phyloP scores from a whole-genome alignment of 352 stramenopile genomes.

The Phytophthora nicotianae region DNA sequence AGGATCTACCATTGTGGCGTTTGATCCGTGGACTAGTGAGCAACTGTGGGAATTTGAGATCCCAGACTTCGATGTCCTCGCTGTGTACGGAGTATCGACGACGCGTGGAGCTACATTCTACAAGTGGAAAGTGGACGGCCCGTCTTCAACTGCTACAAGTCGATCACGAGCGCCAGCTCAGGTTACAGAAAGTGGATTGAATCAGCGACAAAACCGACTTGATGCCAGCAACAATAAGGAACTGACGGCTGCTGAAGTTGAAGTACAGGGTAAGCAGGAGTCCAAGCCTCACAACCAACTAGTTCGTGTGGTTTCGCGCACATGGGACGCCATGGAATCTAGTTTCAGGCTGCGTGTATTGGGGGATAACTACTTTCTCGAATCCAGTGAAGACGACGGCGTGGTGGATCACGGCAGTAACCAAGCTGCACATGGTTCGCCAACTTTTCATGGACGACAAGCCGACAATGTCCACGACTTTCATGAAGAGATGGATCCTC shows the following conservation, averaged over 20 bases:
- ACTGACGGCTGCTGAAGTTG: not conserved
- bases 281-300: constrained; percentile 27
- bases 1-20: constrained; percentile 71
- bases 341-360: constrained; percentile 58
- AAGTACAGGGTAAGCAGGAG: constrained; percentile 5
- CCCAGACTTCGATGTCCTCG: constrained; percentile 71
- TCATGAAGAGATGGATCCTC: constrained; percentile 29
- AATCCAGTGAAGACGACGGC: constrained; percentile 43
- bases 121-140: constrained; percentile 74
- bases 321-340: constrained; percentile 48
- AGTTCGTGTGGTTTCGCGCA: constrained; percentile 31
- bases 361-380: constrained; percentile 67
- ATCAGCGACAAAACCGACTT: constrained; percentile 14
- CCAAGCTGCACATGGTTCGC: constrained; percentile 6
- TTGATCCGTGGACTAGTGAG: constrained; percentile 72
- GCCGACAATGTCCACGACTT: constrained; percentile 31
- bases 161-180: constrained; percentile 4
- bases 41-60: constrained; percentile 80
- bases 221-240: constrained; percentile 12
- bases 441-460: constrained; percentile 35
- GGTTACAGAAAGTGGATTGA: constrained; percentile 1
- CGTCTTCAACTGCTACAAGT: constrained; percentile 49
- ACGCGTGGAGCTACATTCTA: constrained; percentile 62
- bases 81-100: constrained; percentile 69
- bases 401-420: constrained; percentile 26